Base-by-base conservation (phyloP, 306 rosid genomes). In the Vigna angularis region DNA sequence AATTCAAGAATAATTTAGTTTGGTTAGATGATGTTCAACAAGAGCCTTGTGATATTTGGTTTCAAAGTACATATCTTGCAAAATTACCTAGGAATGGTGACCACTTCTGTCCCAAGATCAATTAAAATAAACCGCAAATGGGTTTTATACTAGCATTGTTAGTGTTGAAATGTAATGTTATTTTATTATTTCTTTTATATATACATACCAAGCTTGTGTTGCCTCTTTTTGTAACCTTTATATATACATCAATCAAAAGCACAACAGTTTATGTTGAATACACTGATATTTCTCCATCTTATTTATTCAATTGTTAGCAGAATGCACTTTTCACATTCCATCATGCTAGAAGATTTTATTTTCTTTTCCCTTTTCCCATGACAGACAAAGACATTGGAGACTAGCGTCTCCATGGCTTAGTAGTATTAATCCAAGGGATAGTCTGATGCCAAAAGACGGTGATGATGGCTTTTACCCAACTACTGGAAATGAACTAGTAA, bases 401-500 rank as follows among this genome's bases (percentile, higher is more conserved):
- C 81, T 68, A 66, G 96, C 97, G 0, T 86, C 95, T 78, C 97
- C 97, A 38, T 94, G 98, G 97, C 70, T 92, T 75, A 70, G 66
- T 83, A 80, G 87, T 67, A 79, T 67, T 66, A 94, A 94, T 77
- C 93, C 93, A 78, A 85, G 97, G 85, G 98, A 92, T 79, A 80
- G 80, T 63, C 80, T 84, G 77, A 88, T 90, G 98, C 98, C 97
- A 1, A 81, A 83, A 77, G 83, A 89, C 77, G 98, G 98, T 0
- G 88, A 94, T 80, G 93, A 94, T 78, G 98, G 98, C 30, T 87
- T 90, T 85, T 92, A 73, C 73, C 98, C 97, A 5, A 90, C 96
- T 73, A 75, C 91, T 32, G 97, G 98, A 89, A 91, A 91, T 86
- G 97, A 91, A 79, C 80, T 91, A 78, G 90, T 84, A 81, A 83